Base-by-base conservation (phyloP, 1,139 yeast genomes). In the Saccharomyces hybrid region DNA sequence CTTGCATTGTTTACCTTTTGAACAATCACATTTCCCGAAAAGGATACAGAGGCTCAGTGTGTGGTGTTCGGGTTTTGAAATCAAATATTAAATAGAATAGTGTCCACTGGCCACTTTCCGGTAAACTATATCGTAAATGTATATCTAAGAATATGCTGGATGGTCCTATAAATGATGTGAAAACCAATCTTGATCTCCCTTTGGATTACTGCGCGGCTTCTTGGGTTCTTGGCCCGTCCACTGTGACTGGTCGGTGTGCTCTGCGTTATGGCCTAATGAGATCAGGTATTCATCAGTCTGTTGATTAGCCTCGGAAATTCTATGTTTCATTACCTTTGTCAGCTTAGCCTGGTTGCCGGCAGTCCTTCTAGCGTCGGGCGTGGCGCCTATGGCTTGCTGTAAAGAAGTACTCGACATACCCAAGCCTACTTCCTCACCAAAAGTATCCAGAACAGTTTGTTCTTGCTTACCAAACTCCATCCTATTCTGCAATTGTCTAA, bases 401-500 rank as follows among this genome's bases (percentile, higher is more conserved):
- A 62, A 29, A 1, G 65, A 54, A 1, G 63, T 50, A 28, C 52
- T 58, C 20, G 84, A 77, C 89, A 88, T 81, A 4, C 96, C 96
- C 54, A 88, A 65, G 0, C 96, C 96, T 44, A 86, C 76, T 60
- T 88, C 95, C 59, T 88, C 93, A 11, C 95, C 96, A 66, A 74
- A 84, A 0, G 81, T 75, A 60, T 85, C 89, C 57, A 76, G 76
- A 3, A 79, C 74, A 0, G 84, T 77, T 32, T 79, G 84, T 66
- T 88, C 95, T 57, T 76, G 76, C 61, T 83, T 78, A 6, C 96
- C 96, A 72, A 91, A 91, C 50, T 79, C 85, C 81, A 91, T 79
- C 62, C 88, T 81, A 66, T 91, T 90, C 62, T 89, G 96, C 1
- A 96, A 87, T 62, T 83, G 84, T 42, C 91, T 84, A 47, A 88